These are phyloP conservation scores for Populus trichocarpa DNA, from an alignment of 441 rosid species.

Conservation along the genomic window DNA sequence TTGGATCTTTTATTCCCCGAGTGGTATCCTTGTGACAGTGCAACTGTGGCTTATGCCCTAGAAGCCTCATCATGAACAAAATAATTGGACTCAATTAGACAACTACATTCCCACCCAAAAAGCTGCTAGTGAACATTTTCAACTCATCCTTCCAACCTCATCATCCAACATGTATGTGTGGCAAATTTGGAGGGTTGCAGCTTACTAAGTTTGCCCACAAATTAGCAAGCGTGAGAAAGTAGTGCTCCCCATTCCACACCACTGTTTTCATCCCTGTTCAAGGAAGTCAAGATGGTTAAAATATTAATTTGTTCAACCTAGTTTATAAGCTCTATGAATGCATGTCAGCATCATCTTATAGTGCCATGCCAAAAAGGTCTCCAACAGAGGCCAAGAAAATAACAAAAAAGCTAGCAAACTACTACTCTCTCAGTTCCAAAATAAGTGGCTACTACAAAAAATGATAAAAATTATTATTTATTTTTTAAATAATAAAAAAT, in stretches of 20 bases:
- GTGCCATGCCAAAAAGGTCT: not conserved
- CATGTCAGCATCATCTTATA: not conserved
- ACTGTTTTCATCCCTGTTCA: conserved; percentile 58
- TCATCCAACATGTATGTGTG: conserved; percentile 24
- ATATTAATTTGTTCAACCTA: not conserved
- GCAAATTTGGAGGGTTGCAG: conserved; percentile 48
- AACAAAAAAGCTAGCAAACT: not conserved
- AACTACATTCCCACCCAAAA: not conserved
- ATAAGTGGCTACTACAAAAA: too few species aligned
- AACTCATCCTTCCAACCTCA: conserved; percentile 1
- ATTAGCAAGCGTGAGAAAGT: conserved; percentile 56
- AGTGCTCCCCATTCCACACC: conserved; percentile 49
- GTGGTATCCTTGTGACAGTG: conserved; percentile 1
- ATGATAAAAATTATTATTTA: too few species aligned
- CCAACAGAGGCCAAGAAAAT: not conserved
- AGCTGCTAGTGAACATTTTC: conserved; percentile 3
- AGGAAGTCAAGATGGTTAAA: conserved; percentile 11
- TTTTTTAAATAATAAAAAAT: too few species aligned
- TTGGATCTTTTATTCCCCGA: conserved; percentile 9
- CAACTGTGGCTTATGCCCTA: conserved; percentile 3
- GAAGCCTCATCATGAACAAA: conserved; percentile 12
- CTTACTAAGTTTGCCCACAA: conserved; percentile 62
- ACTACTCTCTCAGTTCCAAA: not conserved
- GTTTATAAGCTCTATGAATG: not conserved
- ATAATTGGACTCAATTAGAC: conserved; percentile 1